Evolutionary conservation across 225 moss, liverwort and hornwort species (phyloP), one percentile per base, ranked within the genome.

Genomic region (Sphagnum contortum): DNA sequence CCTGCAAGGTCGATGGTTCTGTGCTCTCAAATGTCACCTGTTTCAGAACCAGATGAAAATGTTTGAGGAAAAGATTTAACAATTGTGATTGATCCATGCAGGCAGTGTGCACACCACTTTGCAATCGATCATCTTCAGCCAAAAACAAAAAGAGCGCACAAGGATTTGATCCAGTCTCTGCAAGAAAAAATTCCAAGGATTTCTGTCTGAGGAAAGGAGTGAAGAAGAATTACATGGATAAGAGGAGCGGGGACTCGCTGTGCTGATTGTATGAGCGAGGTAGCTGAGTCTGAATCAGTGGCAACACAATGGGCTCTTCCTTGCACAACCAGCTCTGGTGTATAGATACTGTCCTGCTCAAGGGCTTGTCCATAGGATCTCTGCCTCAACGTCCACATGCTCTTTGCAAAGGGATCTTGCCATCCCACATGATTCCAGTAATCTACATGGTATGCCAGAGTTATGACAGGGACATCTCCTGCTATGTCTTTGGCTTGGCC

Each of bases 361-460:
- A 95, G 59, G 11, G 73, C 63, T 71, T 92, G 84, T 49, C 88
- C 92, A 46, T 96, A 96, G 5, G 88, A 71, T 12, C 90, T 90
- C 72, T 96, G 95, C 68, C 89, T 84, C 65, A 92, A 77, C 4
- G 92, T 92, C 95, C 95, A 96, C 3, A 79, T 70, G 56, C 79
- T 68, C 66, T 88, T 92, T 9, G 86, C 83, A 48, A 96, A 92
- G 4, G 95, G 92, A 85, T 96, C 95, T 68, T 88, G 89, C 95
- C 95, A 96, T 14, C 95, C 95, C n/a, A 96, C 70, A 64, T 96
- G 89, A 63, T 96, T 92, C 95, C 95, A 96, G 69, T 90, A 92
- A 61, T 96, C 90, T 54, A 96, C 95, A 67, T 96, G 95, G 73
- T 78, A 96, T 12, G 92, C 92, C 69, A 96, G 66, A 52, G 92